Evolutionary conservation across 2,329 filamentous ascomycete species (phyloP).

Genomic region (Thielaviopsis ethacetica): DNA sequence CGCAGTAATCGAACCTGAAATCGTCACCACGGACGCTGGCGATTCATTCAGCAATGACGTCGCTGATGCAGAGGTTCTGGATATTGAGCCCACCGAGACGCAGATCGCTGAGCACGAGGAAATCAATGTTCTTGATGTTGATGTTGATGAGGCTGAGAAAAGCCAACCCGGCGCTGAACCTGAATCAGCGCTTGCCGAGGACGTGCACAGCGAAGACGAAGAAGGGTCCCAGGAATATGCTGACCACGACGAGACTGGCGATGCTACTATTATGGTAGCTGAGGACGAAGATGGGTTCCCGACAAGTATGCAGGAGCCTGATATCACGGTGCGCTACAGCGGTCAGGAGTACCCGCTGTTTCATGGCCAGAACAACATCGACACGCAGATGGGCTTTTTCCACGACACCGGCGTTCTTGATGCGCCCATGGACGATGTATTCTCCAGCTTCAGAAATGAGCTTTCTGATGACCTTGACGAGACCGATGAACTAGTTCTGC

Average conservation of each 20-base stretch:
- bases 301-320: constrained; percentile 14
- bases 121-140: constrained; percentile 6
- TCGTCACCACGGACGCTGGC: constrained; percentile 11
- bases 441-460: constrained; percentile 29
- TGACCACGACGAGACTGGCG: constrained; percentile 8
- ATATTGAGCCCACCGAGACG: neutral
- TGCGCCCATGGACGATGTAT: constrained; percentile 26
- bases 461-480: constrained; percentile 27
- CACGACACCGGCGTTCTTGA: constrained; percentile 26
- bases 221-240: constrained; percentile 11
- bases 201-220: constrained; percentile 8
- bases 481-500: constrained; percentile 33
- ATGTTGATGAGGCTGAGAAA: constrained; percentile 14
- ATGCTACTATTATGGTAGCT: constrained; percentile 12
- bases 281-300: constrained; percentile 12
- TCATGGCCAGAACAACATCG: constrained; percentile 15
- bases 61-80: constrained; percentile 17
- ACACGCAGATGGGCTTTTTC: constrained; percentile 28
- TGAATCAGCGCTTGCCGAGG: constrained; percentile 9
- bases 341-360: constrained; percentile 28
- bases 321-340: constrained; percentile 27
- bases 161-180: constrained; percentile 15
- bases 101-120: constrained; percentile 14
- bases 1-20: constrained; percentile 15
- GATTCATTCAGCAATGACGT: constrained; percentile 17